Conservation (phyloP, 331 rosid genomes). For the Rosa hybrid region DNA sequence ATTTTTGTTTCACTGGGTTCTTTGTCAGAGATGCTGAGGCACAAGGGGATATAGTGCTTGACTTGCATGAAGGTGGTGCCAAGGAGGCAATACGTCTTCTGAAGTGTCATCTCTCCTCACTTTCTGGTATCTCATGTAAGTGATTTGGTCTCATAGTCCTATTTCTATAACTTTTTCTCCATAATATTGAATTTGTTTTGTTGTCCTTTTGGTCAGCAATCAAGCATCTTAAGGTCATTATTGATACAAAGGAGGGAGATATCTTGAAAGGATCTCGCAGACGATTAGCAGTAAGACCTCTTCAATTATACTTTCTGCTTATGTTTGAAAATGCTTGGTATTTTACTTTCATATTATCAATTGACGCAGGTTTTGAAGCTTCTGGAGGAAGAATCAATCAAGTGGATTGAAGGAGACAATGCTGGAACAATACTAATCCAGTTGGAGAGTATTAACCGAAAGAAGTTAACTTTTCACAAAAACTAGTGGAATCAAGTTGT, state of each 20-base stretch:
- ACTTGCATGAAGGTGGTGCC: slow-evolving; percentile 54
- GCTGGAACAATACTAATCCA: slow-evolving; percentile 55
- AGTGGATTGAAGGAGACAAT: slow-evolving; percentile 67
- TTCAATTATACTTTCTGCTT: background rate
- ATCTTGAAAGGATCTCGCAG: slow-evolving; percentile 55
- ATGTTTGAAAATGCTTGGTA: background rate
- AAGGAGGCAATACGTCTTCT: slow-evolving; percentile 56
- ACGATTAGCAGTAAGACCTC: slow-evolving; percentile 44
- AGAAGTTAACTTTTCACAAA: slow-evolving; percentile 44
- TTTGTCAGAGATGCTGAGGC: slow-evolving; percentile 45
- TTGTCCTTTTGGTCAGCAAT: slow-evolving; percentile 50
- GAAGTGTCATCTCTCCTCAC: slow-evolving; percentile 64
- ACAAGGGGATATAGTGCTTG: slow-evolving; percentile 56
- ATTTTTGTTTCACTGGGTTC: slow-evolving; percentile 15
- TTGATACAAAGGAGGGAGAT: slow-evolving; percentile 48
- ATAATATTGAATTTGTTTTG: background rate
- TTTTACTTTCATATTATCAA: background rate
- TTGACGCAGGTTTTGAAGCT: slow-evolving; percentile 57
- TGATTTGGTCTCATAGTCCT: slow-evolving; percentile 1
- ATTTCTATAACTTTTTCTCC: slow-evolving; percentile 6
- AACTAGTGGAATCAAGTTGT: slow-evolving; percentile 14
- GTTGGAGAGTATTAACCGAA: slow-evolving; percentile 46
- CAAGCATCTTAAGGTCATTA: slow-evolving; percentile 64
- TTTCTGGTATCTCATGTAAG: slow-evolving; percentile 70
- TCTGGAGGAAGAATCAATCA: slow-evolving; percentile 62